Evolutionary conservation across 129 eudicot genomes (phyloP).

Genomic region (Flaveria linearis): DNA sequence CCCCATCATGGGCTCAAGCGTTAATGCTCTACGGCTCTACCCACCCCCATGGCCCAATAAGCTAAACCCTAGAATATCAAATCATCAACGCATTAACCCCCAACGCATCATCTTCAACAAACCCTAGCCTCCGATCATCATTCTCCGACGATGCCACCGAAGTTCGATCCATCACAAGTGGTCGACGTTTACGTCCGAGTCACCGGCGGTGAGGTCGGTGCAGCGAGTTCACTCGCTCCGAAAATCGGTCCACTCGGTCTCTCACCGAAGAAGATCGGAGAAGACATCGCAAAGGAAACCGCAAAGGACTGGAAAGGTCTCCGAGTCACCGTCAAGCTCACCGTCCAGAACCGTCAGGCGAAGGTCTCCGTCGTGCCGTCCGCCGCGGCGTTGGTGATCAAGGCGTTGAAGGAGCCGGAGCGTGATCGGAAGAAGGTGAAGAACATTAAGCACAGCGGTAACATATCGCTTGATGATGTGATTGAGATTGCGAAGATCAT

Average conservation of each 20-base stretch:
- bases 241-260: constrained; percentile 82
- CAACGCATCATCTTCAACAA: constrained; percentile 1
- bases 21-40: too few species aligned
- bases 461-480: constrained; percentile 66
- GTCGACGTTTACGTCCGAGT: constrained; percentile 80
- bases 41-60: too few species aligned
- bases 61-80: background rate
- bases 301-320: constrained; percentile 90
- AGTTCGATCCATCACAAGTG: constrained; percentile 65
- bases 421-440: constrained; percentile 71
- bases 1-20: too few species aligned
- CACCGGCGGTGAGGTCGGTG: constrained; percentile 77
- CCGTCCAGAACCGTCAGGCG: constrained; percentile 85
- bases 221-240: constrained; percentile 72
- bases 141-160: constrained; percentile 55
- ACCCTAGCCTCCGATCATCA: constrained; percentile 32
- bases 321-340: constrained; percentile 82
- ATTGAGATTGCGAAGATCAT: constrained; percentile 67
- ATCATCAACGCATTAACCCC: background rate
- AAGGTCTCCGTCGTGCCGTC: constrained; percentile 86
- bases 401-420: constrained; percentile 75
- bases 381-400: constrained; percentile 80
- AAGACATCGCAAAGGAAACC: constrained; percentile 76
- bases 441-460: constrained; percentile 61
- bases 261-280: constrained; percentile 75